Evolutionary conservation across 2,329 filamentous ascomycete genomes (phyloP), one percentile per base, ranked within the genome.

Genomic region (Aspergillus ibericus): DNA sequence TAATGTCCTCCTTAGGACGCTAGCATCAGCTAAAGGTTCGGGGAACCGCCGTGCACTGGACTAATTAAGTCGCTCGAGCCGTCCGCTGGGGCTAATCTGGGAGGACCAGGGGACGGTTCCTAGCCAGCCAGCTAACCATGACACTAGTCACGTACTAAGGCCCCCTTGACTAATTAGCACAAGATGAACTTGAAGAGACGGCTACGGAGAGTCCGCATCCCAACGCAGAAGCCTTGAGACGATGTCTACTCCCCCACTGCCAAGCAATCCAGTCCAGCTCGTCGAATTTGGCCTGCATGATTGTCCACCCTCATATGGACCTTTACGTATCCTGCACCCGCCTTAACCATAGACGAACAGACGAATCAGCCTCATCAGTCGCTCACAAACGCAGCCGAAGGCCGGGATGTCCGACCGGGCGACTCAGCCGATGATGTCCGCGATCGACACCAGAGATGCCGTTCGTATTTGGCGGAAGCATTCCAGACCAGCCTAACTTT

Each of bases 291-390:
- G 50, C 22, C 22, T 25, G 22, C 51, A 44, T 53, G 51, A 29
- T 53, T 53, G 50, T 42, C 36, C 36, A 22, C 40, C 51, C 36
- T 35, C 36, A 25, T n/a, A n/a, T 32, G 27, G 36, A 25, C 40
- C 50, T 27, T 7, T 40, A 7, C 16, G 32, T 32, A 44, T 29
- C 25, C 22, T 29, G 27, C 22, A 15, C 36, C 5, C 18, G 50
- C 13, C 22, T 53, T 29, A 32, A 32, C 20, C n/a, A 13, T 42
- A 53, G 3, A 34, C 51, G 38, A 34, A 34, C 51, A 32, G 36
- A 29, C 51, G 29, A 53, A 53, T 53, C 51, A 53, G 36, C 36
- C 51, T 44, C 51, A 53, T 44, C 7, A 16, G 36, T 53, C 16
- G 36, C 40, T 22, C n/a, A 9, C 12, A 8, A 8, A 25, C 10